Conservation (phyloP, 164 flowering plant species). For the Magnolia changhungtana region DNA sequence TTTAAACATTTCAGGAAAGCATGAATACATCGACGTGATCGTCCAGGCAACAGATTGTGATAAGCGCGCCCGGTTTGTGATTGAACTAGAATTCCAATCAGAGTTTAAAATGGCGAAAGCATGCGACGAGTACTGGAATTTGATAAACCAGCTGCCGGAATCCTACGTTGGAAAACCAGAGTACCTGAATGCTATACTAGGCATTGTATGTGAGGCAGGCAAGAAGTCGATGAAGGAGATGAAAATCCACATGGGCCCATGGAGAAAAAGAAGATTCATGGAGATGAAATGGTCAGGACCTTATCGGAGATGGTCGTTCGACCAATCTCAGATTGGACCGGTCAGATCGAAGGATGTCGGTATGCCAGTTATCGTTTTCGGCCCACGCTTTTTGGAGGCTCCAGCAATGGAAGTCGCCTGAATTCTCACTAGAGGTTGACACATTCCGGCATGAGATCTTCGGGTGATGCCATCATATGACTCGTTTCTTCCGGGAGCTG, state of each 20-base stretch:
- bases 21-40: conserved; percentile 39
- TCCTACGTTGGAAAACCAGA: conserved; percentile 36
- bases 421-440: too few relatives aligned
- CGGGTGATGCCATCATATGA: too few relatives aligned
- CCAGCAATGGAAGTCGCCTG: too few relatives aligned
- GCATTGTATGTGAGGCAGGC: conserved; percentile 35
- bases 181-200: conserved; percentile 29
- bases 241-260: conserved; percentile 47
- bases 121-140: conserved; percentile 26
- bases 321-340: background rate
- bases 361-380: too few relatives aligned
- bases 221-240: conserved; percentile 39
- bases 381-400: too few relatives aligned
- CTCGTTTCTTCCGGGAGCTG: too few relatives aligned
- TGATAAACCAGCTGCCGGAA: conserved; percentile 34
- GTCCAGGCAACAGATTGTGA: conserved; percentile 15
- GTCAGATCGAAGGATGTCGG: too few relatives aligned
- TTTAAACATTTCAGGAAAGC: conserved; percentile 22
- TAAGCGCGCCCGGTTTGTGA: conserved; percentile 23
- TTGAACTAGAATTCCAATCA: conserved; percentile 36
- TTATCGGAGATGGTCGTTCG: background rate
- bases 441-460: too few relatives aligned
- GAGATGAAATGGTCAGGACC: conserved; percentile 44
- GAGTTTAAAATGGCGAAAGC: conserved; percentile 43
- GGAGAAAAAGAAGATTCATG: conserved; percentile 50